A percentile compares a stretch with the other conserved stretches of the same genome.
Conservation (phyloP, 805 yeast species). For the Metschnikowia continentalis region DNA sequence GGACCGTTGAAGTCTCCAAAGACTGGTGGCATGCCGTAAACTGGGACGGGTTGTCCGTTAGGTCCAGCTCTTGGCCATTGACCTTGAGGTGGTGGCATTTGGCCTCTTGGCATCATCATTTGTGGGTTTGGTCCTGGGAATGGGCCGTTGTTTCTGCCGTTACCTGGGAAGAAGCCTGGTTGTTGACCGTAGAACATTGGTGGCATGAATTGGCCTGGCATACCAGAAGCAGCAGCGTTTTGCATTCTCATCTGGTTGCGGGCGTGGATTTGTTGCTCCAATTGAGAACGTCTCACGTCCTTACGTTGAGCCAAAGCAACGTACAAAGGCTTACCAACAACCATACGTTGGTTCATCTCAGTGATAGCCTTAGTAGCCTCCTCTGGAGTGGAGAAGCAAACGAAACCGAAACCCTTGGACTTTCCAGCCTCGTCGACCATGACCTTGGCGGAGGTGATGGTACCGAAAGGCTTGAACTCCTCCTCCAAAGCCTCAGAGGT, state of each 20-base stretch:
- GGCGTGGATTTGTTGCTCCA: conserved; percentile 96
- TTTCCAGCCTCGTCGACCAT: conserved; percentile 93
- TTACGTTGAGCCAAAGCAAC: conserved; percentile 99
- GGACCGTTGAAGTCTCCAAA: conserved; percentile 49
- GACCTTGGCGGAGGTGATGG: conserved; percentile 92
- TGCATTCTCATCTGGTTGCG: conserved; percentile 98
- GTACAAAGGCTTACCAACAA: conserved; percentile 92
- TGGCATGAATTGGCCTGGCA: conserved; percentile 82
- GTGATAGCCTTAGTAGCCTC: conserved; percentile 98
- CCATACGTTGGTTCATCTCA: conserved; percentile 97
- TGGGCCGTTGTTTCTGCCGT: conserved; percentile 66
- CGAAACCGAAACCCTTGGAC: conserved; percentile 98
- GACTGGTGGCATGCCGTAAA: conserved; percentile 83
- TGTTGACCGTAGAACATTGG: conserved; percentile 86
- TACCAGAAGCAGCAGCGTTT: conserved; percentile 85
- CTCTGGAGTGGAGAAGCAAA: conserved; percentile 95
- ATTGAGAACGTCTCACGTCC: conserved; percentile 94
- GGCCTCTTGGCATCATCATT: conserved; percentile 71
- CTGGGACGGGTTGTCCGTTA: conserved; percentile 79
- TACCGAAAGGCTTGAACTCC: conserved; percentile 90
- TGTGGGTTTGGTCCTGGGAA: conserved; percentile 79
- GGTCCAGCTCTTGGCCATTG: conserved; percentile 74
- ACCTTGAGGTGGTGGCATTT: conserved; percentile 60
- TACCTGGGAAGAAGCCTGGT: conserved; percentile 81
- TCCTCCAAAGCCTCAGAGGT: conserved; percentile 89